Percentiles rank a stretch among this genome's conserved stretches.
Conservation (phyloP, 768 basidiomycete genomes). For the Terana coerulea region DNA sequence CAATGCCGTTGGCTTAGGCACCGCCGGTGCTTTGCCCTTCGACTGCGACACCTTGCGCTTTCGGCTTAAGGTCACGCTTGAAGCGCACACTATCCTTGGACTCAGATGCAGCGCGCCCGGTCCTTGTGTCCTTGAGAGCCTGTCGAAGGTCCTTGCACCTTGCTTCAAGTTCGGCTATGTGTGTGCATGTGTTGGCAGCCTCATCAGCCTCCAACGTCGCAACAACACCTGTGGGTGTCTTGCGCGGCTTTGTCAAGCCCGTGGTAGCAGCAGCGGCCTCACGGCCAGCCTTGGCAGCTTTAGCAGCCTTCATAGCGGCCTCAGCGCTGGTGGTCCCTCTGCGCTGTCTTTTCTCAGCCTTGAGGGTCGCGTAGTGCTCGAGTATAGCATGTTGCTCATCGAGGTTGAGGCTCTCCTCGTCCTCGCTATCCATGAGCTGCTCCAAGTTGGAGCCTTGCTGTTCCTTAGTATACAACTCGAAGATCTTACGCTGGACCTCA, state of each 20-base stretch:
- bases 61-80: neutral
- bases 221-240: neutral
- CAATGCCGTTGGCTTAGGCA: neutral
- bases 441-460: neutral
- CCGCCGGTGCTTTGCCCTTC: too few relatives aligned
- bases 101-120: too few relatives aligned
- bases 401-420: neutral
- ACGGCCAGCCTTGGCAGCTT: neutral
- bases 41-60: too few relatives aligned
- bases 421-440: neutral
- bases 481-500: constrained; percentile 8
- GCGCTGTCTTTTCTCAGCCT: neutral
- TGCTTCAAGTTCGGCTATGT: neutral
- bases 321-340: neutral
- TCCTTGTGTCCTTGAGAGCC: too few relatives aligned
- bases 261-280: neutral
- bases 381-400: neutral
- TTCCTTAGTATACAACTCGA: neutral
- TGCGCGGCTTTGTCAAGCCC: neutral
- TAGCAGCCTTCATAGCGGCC: neutral
- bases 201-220: neutral
- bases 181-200: neutral
- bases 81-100: too few relatives aligned
- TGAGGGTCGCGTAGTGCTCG: neutral
- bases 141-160: too few relatives aligned